phyloP scores from a whole-genome alignment of 1,284 basidiomycete genomes.

The Lentinula novae-zelandiae region DNA sequence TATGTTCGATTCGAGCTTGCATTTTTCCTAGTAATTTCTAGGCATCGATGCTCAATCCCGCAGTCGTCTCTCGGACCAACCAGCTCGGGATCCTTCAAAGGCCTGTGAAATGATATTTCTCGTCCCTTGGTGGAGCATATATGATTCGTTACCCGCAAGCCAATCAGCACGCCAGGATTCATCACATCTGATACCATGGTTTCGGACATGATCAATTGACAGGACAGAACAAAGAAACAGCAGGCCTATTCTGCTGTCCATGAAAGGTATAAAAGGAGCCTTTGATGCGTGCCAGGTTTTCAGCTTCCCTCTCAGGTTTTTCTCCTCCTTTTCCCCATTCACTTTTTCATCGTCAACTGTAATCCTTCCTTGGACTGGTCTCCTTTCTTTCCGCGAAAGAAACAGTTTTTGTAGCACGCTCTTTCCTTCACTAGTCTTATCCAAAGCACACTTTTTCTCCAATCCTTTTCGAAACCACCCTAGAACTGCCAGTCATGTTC shows the following conservation, averaged over 20 bases:
- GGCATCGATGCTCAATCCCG: too few relatives aligned
- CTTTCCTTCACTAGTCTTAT: not conserved
- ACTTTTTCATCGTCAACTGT: not conserved
- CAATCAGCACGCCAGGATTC: not conserved
- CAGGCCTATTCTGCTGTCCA: too few relatives aligned
- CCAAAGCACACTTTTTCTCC: not conserved
- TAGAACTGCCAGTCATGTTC: constrained; percentile 27
- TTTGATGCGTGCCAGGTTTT: not conserved
- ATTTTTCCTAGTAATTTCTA: too few relatives aligned
- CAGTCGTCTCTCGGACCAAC: too few relatives aligned
- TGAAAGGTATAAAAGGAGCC: not conserved
- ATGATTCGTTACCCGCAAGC: not conserved
- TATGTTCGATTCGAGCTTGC: too few relatives aligned
- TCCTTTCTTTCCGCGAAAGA: constrained; percentile 12
- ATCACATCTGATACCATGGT: constrained; percentile 9
- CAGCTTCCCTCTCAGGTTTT: constrained; percentile 3
- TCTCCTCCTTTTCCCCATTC: not conserved
- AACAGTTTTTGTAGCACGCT: not conserved
- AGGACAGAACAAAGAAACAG: not conserved
- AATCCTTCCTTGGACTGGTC: constrained; percentile 8
- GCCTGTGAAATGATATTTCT: too few relatives aligned
- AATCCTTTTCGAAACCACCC: not conserved
- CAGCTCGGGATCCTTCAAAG: too few relatives aligned
- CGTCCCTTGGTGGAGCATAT: not conserved
- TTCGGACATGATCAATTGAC: not conserved